Percentiles rank a stretch among this genome's conserved stretches.
Conservation (phyloP, 768 basidiomycete genomes). For the Russula lepida region DNA sequence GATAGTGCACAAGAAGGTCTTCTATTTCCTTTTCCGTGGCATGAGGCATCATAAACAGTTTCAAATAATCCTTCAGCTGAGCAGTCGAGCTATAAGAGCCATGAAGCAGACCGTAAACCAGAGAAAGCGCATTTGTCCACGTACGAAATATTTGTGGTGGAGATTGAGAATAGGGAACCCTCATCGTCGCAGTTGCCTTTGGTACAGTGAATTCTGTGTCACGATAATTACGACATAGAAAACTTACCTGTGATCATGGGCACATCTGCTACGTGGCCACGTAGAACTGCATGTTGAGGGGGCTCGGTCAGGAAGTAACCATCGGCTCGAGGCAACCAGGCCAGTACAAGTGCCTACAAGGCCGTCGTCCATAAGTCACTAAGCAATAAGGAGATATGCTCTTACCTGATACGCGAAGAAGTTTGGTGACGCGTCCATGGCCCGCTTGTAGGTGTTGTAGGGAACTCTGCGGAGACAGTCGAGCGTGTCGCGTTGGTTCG, state of each 20-base stretch:
- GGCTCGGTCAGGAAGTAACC: conserved; percentile 23
- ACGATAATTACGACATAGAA: not conserved
- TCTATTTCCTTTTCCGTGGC: conserved; percentile 20
- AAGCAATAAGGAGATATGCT: too few relatives aligned
- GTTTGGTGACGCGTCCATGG: conserved; percentile 29
- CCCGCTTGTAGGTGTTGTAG: conserved; percentile 26
- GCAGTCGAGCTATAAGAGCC: not conserved
- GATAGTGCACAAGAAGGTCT: conserved; percentile 22
- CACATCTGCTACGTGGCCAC: conserved; percentile 21
- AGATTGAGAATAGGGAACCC: conserved; percentile 37
- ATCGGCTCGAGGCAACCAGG: conserved; percentile 26
- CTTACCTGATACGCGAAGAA: conserved; percentile 30
- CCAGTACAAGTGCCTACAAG: conserved; percentile 22
- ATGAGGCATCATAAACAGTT: conserved; percentile 23
- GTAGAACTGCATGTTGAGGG: conserved; percentile 21
- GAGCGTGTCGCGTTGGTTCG: conserved; percentile 30
- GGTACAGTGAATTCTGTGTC: not conserved
- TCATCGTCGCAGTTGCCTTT: conserved; percentile 51
- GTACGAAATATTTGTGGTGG: conserved; percentile 27
- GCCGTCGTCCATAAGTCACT: not conserved
- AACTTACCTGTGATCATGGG: conserved; percentile 22
- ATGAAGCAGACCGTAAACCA: not conserved
- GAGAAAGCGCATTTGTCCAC: not conserved
- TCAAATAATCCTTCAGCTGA: conserved; percentile 6
- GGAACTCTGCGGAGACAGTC: conserved; percentile 36